phyloP scores from a whole-genome alignment of 768 basidiomycete species.

The Lentinula aciculospora region DNA sequence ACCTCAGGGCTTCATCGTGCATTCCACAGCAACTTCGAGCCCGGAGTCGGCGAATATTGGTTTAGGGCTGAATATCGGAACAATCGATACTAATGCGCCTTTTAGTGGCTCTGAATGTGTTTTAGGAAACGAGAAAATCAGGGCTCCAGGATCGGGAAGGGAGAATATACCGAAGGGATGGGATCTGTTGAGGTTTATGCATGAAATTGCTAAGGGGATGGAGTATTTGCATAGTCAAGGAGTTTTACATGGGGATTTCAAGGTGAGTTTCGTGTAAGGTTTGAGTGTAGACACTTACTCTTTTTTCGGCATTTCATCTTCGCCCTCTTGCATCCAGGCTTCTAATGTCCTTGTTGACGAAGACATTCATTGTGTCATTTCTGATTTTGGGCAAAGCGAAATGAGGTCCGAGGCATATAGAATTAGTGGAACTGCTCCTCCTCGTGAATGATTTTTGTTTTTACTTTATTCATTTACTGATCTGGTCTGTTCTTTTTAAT shows the following conservation, averaged over 20 bases:
- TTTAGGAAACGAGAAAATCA: background rate
- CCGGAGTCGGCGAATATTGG: background rate
- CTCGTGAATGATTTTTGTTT: constrained; percentile 32
- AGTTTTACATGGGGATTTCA: constrained; percentile 77
- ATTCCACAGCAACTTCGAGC: background rate
- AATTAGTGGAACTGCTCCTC: constrained; percentile 44
- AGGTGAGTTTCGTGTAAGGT: constrained; percentile 35
- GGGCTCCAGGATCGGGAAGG: constrained; percentile 8
- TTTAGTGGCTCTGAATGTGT: background rate
- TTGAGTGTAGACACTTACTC: background rate
- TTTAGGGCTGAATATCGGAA: background rate
- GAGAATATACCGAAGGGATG: constrained; percentile 23
- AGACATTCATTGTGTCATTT: constrained; percentile 59
- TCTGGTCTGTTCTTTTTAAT: background rate
- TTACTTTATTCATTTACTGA: background rate
- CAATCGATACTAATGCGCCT: background rate
- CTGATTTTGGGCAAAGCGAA: constrained; percentile 81
- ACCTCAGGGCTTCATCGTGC: background rate
- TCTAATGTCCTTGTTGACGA: constrained; percentile 77
- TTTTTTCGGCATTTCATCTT: background rate
- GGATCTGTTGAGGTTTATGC: constrained; percentile 55
- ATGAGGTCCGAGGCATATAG: constrained; percentile 68
- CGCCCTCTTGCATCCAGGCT: constrained; percentile 29
- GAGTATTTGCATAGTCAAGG: constrained; percentile 65
- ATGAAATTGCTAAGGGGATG: constrained; percentile 79